Evolutionary conservation across 2,329 filamentous ascomycete genomes (phyloP).

Genomic region (Fusarium sp.): DNA sequence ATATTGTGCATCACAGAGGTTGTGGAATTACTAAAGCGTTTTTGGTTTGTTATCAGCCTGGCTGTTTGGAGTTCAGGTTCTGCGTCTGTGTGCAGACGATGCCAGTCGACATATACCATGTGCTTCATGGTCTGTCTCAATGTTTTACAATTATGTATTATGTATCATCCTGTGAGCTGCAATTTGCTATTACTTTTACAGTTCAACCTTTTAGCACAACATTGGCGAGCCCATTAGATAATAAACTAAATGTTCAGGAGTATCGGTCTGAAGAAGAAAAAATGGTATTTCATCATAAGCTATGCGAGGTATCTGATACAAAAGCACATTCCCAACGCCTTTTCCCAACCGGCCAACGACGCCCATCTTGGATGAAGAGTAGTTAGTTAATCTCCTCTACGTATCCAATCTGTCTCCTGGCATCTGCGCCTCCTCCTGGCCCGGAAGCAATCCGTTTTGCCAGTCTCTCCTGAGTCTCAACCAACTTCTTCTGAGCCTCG

Average conservation of each 20-base stretch:
- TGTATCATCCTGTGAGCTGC: too few relatives aligned
- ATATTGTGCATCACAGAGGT: neutral
- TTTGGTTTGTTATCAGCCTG: neutral
- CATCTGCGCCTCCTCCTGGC: slow-evolving; percentile 45
- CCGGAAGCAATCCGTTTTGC: slow-evolving; percentile 61
- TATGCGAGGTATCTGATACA: slow-evolving; percentile 19
- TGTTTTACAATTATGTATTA: too few relatives aligned
- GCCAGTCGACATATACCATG: neutral
- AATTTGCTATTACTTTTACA: too few relatives aligned
- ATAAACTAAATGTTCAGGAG: too few relatives aligned
- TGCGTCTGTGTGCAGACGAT: neutral
- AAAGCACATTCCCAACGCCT: slow-evolving; percentile 31
- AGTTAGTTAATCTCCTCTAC: slow-evolving; percentile 64
- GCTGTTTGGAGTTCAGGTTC: neutral
- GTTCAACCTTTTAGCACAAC: too few relatives aligned
- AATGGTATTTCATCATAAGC: neutral
- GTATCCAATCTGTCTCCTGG: slow-evolving; percentile 67
- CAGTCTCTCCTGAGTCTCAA: slow-evolving; percentile 61
- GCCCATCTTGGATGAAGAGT: slow-evolving; percentile 1
- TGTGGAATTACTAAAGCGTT: slow-evolving; percentile 16
- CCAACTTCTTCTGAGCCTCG: slow-evolving; percentile 65
- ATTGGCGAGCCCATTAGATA: too few relatives aligned
- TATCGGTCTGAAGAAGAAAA: neutral
- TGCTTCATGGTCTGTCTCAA: too few relatives aligned
- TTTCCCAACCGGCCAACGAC: slow-evolving; percentile 11